A percentile compares a stretch with the other conserved stretches of the same genome.
Evolutionary conservation across 441 rosid species (phyloP).

Genomic region (Brassica balearica): DNA sequence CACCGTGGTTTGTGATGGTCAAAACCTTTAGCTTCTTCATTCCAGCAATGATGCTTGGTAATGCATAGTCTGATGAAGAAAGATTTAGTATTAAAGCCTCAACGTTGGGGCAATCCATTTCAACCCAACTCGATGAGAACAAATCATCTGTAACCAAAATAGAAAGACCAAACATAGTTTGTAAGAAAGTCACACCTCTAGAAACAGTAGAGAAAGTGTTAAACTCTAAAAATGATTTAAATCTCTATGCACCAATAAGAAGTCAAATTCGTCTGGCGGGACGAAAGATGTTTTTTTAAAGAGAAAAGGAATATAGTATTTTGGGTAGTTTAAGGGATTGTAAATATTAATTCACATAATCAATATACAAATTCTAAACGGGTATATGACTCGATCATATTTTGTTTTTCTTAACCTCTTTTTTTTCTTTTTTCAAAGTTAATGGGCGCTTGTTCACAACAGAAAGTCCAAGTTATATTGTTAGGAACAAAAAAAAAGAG

Average conservation of each 20-base stretch:
- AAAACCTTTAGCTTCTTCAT: not conserved
- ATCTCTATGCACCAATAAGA: not conserved
- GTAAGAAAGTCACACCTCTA: not conserved
- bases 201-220: not conserved
- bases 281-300: too few relatives aligned
- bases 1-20: not conserved
- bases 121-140: slow-evolving; percentile 61
- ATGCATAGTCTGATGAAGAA: slow-evolving; percentile 23
- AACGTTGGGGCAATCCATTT: slow-evolving; percentile 54
- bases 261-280: too few relatives aligned
- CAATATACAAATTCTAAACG: too few relatives aligned
- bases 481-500: not conserved
- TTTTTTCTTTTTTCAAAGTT: too few relatives aligned
- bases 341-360: too few relatives aligned
- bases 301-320: too few relatives aligned
- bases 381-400: too few relatives aligned
- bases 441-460: too few relatives aligned
- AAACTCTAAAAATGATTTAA: not conserved
- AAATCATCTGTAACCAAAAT: slow-evolving; percentile 51
- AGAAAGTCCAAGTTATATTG: not conserved
- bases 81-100: slow-evolving; percentile 64
- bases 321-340: too few relatives aligned
- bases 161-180: not conserved
- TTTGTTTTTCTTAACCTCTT: too few relatives aligned
- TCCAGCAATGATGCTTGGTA: not conserved